Evolutionary conservation across 306 rosid genomes (phyloP).

Genomic region (Prunus salicina): DNA sequence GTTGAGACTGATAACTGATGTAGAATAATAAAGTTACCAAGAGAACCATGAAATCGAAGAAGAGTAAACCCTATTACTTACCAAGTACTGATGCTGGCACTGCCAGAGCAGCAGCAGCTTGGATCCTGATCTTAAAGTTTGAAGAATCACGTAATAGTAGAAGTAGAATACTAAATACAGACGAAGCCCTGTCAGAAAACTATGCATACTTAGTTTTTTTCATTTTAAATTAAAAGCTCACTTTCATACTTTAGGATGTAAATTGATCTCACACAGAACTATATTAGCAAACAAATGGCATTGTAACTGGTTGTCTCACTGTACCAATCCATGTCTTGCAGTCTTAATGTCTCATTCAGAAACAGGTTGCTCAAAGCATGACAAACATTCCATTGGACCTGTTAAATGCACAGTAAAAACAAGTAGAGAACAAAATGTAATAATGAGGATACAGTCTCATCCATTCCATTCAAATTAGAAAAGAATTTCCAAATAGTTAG

Average conservation of each 20-base stretch:
- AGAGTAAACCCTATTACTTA: constrained; percentile 29
- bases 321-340: constrained; percentile 87
- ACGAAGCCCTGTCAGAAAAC: constrained; percentile 63
- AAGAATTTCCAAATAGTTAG: constrained; percentile 1
- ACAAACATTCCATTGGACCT: constrained; percentile 99
- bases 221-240: not conserved
- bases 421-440: constrained; percentile 14
- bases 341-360: constrained; percentile 77
- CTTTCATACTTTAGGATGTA: not conserved
- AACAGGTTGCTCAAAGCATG: constrained; percentile 94
- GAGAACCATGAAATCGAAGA: not conserved
- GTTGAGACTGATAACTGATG: not conserved
- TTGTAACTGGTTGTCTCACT: not conserved
- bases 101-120: constrained; percentile 94
- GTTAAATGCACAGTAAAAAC: constrained; percentile 27
- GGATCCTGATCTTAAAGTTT: constrained; percentile 88
- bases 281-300: constrained; percentile 5
- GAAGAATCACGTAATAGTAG: constrained; percentile 79
- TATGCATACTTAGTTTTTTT: not conserved
- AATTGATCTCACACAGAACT: not conserved
- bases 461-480: constrained; percentile 7
- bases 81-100: constrained; percentile 75
- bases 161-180: constrained; percentile 76
- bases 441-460: constrained; percentile 4
- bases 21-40: not conserved